Percentiles rank a stretch among this genome's conserved stretches.
These are phyloP conservation scores for Hortiboletus rubellus DNA, from an alignment of 1,284 basidiomycete genomes.

Conservation along the genomic window DNA sequence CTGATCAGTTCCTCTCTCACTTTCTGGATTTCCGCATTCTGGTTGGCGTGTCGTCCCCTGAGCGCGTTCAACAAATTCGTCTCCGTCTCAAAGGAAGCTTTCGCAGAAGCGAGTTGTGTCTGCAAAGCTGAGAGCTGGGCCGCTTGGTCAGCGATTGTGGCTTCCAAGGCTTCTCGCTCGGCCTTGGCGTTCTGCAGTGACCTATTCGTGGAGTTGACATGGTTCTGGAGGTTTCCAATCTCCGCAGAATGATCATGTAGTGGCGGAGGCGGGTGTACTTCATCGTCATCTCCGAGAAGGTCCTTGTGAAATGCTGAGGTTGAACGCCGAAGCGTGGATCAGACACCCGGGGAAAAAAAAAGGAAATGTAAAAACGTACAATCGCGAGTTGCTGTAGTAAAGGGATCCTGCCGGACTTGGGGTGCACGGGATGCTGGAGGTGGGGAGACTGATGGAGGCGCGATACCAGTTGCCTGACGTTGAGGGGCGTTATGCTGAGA, in stretches of 20 bases:
- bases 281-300: constrained; percentile 73
- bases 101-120: constrained; percentile 73
- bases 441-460: constrained; percentile 8
- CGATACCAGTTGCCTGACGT: constrained; percentile 37
- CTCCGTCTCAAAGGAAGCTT: constrained; percentile 85
- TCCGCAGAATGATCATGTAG: constrained; percentile 74
- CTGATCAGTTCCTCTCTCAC: constrained; percentile 81
- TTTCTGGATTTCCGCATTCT: constrained; percentile 76
- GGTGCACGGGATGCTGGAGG: constrained; percentile 26
- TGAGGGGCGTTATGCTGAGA: constrained; percentile 39
- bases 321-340: constrained; percentile 10
- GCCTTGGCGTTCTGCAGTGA: constrained; percentile 62
- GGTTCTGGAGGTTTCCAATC: constrained; percentile 84
- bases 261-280: constrained; percentile 46
- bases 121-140: constrained; percentile 71
- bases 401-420: constrained; percentile 42
- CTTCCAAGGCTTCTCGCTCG: constrained; percentile 60
- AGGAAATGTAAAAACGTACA: constrained; percentile 27
- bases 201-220: constrained; percentile 77
- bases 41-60: constrained; percentile 69
- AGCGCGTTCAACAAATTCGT: constrained; percentile 72
- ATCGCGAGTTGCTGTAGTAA: constrained; percentile 31
- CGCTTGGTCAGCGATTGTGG: constrained; percentile 60
- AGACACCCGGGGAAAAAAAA: constrained; percentile 15
- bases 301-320: constrained; percentile 42